phyloP scores from a whole-genome alignment of 2,329 filamentous ascomycete species.

The Fusarium palustre region DNA sequence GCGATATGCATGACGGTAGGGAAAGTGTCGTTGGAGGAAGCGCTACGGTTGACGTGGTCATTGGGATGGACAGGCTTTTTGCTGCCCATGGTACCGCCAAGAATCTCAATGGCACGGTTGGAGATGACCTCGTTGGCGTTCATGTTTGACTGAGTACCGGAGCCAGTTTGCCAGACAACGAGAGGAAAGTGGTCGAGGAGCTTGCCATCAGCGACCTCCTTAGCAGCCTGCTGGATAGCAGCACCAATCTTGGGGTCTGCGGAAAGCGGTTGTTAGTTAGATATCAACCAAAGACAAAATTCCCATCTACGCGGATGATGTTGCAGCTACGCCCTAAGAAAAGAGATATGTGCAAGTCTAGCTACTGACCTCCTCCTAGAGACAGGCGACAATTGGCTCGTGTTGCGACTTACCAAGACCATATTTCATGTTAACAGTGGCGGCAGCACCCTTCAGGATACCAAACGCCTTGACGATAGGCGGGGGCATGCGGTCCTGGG shows the following conservation, averaged over 20 bases:
- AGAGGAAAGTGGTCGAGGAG: slow-evolving; percentile 97
- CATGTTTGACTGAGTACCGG: slow-evolving; percentile 99
- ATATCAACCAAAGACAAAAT: background rate
- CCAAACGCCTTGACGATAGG: slow-evolving; percentile 94
- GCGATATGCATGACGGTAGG: slow-evolving; percentile 99
- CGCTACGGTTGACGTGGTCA: slow-evolving; percentile 99
- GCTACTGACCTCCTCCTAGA: background rate
- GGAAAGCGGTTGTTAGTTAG: slow-evolving; percentile 6
- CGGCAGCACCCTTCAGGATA: slow-evolving; percentile 96
- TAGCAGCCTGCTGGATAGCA: slow-evolving; percentile 93
- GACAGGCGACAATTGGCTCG: background rate
- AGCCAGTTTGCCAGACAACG: slow-evolving; percentile 99
- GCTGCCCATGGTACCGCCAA: slow-evolving; percentile 91
- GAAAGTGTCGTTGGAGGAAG: slow-evolving; percentile 99
- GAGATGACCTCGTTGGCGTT: slow-evolving; percentile 99
- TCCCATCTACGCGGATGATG: background rate
- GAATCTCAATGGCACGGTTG: slow-evolving; percentile 97
- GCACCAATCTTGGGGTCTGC: slow-evolving; percentile 87
- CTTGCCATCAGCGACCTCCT: slow-evolving; percentile 93
- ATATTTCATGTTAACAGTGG: slow-evolving; percentile 93
- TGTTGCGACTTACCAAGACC: slow-evolving; percentile 74
- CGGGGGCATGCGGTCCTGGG: slow-evolving; percentile 97
- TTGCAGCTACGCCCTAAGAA: background rate
- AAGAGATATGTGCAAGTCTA: slow-evolving; percentile 6
- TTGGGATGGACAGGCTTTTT: slow-evolving; percentile 99